phyloP scores from a whole-genome alignment of 148 eudicot genomes.

The Fallopia convolvulus region DNA sequence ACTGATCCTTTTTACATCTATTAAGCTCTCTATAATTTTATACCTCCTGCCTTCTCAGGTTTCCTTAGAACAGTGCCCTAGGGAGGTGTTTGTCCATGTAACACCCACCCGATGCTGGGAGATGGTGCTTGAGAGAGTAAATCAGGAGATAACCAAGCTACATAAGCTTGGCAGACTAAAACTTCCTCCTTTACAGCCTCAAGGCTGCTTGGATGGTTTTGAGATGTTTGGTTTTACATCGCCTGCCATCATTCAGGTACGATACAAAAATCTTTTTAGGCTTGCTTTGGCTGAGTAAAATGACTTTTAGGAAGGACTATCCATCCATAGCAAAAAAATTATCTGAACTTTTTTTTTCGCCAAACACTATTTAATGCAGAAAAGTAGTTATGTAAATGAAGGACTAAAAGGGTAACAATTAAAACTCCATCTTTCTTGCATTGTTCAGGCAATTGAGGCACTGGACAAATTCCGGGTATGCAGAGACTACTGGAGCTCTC shows the following conservation, averaged over 20 bases:
- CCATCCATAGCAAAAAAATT: too few species aligned
- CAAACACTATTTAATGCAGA: too few species aligned
- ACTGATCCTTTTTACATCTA: not conserved
- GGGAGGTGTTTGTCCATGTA: slow-evolving; percentile 63
- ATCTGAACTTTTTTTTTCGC: too few species aligned
- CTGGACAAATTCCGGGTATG: slow-evolving; percentile 54
- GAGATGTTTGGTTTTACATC: slow-evolving; percentile 97
- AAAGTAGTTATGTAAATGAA: not conserved
- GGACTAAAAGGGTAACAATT: not conserved
- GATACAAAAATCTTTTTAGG: not conserved
- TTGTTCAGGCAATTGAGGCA: slow-evolving; percentile 58
- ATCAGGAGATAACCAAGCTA: slow-evolving; percentile 73
- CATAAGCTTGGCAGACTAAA: slow-evolving; percentile 64
- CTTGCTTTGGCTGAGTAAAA: too few species aligned
- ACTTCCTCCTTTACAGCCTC: slow-evolving; percentile 93
- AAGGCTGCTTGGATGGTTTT: slow-evolving; percentile 86
- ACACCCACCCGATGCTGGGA: slow-evolving; percentile 92
- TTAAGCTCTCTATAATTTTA: not conserved
- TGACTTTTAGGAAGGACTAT: too few species aligned
- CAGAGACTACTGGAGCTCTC: slow-evolving; percentile 76
- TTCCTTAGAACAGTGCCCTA: slow-evolving; percentile 54
- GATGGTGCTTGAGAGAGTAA: slow-evolving; percentile 80
- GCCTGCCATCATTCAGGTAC: slow-evolving; percentile 84
- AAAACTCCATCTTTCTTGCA: not conserved
- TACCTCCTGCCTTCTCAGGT: slow-evolving; percentile 40